A percentile compares a stretch with the other conserved stretches of the same genome.
phyloP scores from a whole-genome alignment of 2,329 filamentous ascomycete species.

The Penicillium rolfsii region DNA sequence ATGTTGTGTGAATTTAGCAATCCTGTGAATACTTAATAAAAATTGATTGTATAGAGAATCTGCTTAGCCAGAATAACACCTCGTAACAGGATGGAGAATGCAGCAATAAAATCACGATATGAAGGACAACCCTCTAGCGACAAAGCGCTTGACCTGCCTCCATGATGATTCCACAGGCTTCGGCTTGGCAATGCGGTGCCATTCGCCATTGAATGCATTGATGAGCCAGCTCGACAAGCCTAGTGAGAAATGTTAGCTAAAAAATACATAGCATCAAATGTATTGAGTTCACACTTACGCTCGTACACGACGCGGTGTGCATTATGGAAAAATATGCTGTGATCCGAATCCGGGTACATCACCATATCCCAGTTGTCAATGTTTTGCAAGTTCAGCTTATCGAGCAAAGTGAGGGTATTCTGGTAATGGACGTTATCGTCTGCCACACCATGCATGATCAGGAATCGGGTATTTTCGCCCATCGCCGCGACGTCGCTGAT shows the following conservation, averaged over 20 bases:
- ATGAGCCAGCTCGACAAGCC: slow-evolving; percentile 76
- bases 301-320: slow-evolving; percentile 90
- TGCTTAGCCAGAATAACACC: not conserved
- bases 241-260: slow-evolving; percentile 19
- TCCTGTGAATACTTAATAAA: not conserved
- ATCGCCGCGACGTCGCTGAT: slow-evolving; percentile 77
- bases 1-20: not conserved
- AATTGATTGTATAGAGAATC: not conserved
- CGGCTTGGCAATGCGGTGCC: slow-evolving; percentile 65
- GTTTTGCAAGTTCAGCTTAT: slow-evolving; percentile 77
- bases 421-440: slow-evolving; percentile 99
- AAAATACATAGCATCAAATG: not conserved
- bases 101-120: not conserved
- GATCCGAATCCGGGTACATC: slow-evolving; percentile 94
- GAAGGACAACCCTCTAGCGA: not conserved
- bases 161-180: slow-evolving; percentile 47
- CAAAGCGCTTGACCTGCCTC: slow-evolving; percentile 28
- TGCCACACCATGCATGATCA: slow-evolving; percentile 93
- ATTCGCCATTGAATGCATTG: slow-evolving; percentile 97
- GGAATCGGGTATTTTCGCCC: slow-evolving; percentile 76
- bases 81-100: not conserved
- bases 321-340: slow-evolving; percentile 92
- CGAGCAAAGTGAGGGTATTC: slow-evolving; percentile 84
- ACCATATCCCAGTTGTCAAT: slow-evolving; percentile 96
- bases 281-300: slow-evolving; percentile 61